These are phyloP conservation scores for Nicotiana rustica DNA, from an alignment of 305 asterid genomes.

Conservation along the genomic window DNA sequence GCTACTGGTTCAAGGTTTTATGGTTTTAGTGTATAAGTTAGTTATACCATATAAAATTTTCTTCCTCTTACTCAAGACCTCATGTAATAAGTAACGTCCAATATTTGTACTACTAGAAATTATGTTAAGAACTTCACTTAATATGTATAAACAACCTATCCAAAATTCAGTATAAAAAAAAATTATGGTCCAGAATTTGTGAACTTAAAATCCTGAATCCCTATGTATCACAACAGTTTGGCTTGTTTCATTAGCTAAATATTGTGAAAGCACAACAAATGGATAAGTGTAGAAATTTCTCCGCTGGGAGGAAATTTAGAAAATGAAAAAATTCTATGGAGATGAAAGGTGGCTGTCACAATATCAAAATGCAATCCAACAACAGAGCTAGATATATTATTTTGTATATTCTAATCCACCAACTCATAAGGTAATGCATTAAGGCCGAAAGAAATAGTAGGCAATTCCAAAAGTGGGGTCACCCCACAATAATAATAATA, in stretches of 20 bases:
- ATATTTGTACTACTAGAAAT: no score
- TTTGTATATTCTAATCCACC: constrained; percentile 34
- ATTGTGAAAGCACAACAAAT: not conserved
- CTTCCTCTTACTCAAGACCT: no score
- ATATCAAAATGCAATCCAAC: not conserved
- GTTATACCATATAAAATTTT: no score
- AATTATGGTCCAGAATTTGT: no score
- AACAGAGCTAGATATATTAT: constrained; percentile 24
- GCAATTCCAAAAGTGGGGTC: constrained; percentile 12
- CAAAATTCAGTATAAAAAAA: no score
- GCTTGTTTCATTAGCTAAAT: not conserved
- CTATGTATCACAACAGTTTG: not conserved
- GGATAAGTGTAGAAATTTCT: not conserved
- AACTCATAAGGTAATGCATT: constrained; percentile 28
- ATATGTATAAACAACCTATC: no score
- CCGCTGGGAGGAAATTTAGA: constrained; percentile 22
- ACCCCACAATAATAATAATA: constrained; percentile 8
- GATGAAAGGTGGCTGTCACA: constrained; percentile 30
- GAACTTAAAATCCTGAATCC: no score
- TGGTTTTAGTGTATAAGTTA: no score
- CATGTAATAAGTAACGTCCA: no score
- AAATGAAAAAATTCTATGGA: not conserved
- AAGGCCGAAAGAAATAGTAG: not conserved
- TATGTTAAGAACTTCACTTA: no score
- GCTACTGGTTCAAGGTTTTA: no score